Conservation (phyloP, 179 eudicot genomes). For the Silene coronaria region DNA sequence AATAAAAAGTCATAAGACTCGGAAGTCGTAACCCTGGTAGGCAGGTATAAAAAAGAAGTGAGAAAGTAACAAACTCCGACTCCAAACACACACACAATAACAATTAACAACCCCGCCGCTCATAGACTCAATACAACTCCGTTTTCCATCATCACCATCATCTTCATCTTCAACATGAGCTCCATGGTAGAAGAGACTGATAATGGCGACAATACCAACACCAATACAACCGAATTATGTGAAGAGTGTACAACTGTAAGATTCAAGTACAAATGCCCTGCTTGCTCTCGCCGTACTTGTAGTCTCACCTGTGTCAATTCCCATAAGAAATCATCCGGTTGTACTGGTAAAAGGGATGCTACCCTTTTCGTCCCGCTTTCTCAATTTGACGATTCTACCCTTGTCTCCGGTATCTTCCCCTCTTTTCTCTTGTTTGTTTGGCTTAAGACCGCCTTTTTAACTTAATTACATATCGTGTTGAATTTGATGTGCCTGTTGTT, state of each 20-base stretch:
- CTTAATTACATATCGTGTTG: no score
- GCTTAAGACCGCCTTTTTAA: not conserved
- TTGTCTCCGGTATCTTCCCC: constrained; percentile 53
- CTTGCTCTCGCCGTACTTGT: constrained; percentile 68
- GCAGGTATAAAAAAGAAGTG: no score
- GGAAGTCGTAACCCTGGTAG: no score
- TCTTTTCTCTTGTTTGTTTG: not conserved
- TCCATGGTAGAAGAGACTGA: not conserved
- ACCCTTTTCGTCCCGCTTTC: constrained; percentile 64
- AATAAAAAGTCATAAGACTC: no score
- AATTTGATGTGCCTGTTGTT: no score
- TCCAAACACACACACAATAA: no score
- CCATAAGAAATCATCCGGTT: constrained; percentile 55
- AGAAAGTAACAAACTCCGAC: no score
- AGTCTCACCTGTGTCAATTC: constrained; percentile 78
- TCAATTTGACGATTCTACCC: constrained; percentile 59
- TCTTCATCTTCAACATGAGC: not conserved
- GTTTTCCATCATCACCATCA: not conserved
- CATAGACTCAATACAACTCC: no score
- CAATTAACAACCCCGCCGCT: no score
- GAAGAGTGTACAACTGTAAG: constrained; percentile 63
- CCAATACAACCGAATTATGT: constrained; percentile 26
- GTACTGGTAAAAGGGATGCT: constrained; percentile 60
- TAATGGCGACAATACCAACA: not conserved
- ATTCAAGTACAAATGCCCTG: constrained; percentile 86